Evolutionary conservation across 2,329 filamentous ascomycete genomes (phyloP).

Genomic region (Fusarium sp.): DNA sequence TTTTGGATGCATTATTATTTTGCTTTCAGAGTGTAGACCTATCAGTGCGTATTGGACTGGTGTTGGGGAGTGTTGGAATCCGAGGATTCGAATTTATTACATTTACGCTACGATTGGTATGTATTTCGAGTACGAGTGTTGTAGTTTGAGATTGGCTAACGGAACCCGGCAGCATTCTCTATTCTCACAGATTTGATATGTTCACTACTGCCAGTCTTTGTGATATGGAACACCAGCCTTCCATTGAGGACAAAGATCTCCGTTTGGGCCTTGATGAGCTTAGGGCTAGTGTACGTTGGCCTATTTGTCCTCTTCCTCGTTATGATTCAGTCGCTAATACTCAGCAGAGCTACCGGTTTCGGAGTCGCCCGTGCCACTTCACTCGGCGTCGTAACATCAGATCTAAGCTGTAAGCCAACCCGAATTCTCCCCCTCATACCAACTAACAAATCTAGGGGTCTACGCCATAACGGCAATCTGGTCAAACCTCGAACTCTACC

Average conservation of each 20-base stretch:
- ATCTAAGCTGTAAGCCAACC: constrained; percentile 29
- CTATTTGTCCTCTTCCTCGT: accelerated
- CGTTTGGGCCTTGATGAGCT: constrained; percentile 45
- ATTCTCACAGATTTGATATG: constrained; percentile 32
- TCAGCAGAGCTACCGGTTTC: constrained; percentile 29
- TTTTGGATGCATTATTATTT: constrained; percentile 43
- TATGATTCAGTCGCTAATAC: not conserved
- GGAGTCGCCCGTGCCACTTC: constrained; percentile 34
- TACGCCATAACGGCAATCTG: constrained; percentile 49
- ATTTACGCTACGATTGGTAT: constrained; percentile 45
- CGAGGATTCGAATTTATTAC: constrained; percentile 44
- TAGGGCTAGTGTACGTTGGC: constrained; percentile 37
- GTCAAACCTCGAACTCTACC: constrained; percentile 49
- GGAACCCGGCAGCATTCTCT: constrained; percentile 1
- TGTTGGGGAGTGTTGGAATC: constrained; percentile 43
- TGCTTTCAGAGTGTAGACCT: constrained; percentile 46
- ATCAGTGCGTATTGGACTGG: constrained; percentile 45
- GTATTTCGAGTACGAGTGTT: not conserved
- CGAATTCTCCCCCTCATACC: accelerated
- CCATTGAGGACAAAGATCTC: constrained; percentile 43
- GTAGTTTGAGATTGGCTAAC: not conserved
- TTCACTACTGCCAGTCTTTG: constrained; percentile 42
- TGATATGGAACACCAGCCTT: constrained; percentile 46
- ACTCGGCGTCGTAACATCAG: constrained; percentile 29
- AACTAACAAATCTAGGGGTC: constrained; percentile 27